Evolutionary conservation across 2,329 filamentous ascomycete species (phyloP).

Genomic region (Claviceps maximensis): DNA sequence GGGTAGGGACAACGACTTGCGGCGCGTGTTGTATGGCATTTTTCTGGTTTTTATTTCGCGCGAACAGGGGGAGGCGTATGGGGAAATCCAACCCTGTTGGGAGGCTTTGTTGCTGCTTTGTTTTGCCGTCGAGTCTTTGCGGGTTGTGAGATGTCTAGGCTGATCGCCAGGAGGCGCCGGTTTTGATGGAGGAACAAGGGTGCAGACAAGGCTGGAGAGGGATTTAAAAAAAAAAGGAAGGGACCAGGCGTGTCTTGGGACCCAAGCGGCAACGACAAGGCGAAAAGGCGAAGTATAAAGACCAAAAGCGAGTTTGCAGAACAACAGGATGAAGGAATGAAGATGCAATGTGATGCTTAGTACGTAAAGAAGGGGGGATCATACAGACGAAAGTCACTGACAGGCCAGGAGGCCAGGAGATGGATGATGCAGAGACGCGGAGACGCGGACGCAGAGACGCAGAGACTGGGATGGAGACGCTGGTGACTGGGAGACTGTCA

Average conservation of each 20-base stretch:
- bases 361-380: slow-evolving; percentile 2
- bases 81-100: not conserved
- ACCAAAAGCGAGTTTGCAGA: not conserved
- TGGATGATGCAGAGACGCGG: not conserved
- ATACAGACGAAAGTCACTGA: slow-evolving; percentile 1
- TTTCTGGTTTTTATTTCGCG: slow-evolving; percentile 4
- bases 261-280: not conserved
- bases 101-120: not conserved
- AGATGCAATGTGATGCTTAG: not conserved
- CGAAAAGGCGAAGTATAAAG: not conserved
- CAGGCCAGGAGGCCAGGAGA: not conserved
- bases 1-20: slow-evolving; percentile 86
- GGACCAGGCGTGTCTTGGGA: not conserved
- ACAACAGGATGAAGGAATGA: slow-evolving; percentile 1
- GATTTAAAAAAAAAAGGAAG: not conserved
- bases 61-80: not conserved
- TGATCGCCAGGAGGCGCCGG: not conserved
- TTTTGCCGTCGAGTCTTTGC: not conserved
- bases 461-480: not conserved
- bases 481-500: not conserved
- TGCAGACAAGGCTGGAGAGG: not conserved
- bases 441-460: not conserved
- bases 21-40: slow-evolving; percentile 94
- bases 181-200: not conserved
- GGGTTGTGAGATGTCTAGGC: not conserved